phyloP scores from a whole-genome alignment of 169 alveolate species.

The Theileria annulata region DNA sequence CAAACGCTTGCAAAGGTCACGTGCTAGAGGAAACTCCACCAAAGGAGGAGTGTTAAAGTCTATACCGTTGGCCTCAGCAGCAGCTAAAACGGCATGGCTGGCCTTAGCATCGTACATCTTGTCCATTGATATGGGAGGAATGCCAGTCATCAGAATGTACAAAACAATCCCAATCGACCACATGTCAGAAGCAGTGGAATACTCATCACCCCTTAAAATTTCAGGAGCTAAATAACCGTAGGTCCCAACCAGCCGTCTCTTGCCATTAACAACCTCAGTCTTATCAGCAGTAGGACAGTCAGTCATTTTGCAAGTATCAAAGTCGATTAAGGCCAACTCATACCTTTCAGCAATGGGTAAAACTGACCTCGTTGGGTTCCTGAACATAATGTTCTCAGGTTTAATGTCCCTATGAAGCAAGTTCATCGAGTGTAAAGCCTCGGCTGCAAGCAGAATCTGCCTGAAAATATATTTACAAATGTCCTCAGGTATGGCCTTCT shows the following conservation, averaged over 20 bases:
- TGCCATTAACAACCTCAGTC: constrained; percentile 69
- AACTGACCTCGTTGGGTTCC: constrained; percentile 72
- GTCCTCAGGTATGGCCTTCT: constrained; percentile 86
- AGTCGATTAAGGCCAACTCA: constrained; percentile 78
- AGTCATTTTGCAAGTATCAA: constrained; percentile 81
- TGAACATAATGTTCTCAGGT: constrained; percentile 84
- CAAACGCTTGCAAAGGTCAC: constrained; percentile 82
- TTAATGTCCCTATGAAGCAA: constrained; percentile 83
- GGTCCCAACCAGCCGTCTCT: constrained; percentile 82
- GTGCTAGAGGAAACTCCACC: constrained; percentile 85
- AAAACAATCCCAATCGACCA: constrained; percentile 90
- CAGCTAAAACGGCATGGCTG: constrained; percentile 77
- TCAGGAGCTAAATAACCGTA: constrained; percentile 85
- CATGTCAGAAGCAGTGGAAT: constrained; percentile 84
- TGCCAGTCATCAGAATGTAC: constrained; percentile 88
- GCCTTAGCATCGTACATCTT: constrained; percentile 82
- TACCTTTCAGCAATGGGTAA: constrained; percentile 71
- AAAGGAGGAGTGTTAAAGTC: constrained; percentile 85
- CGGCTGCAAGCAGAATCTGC: constrained; percentile 83
- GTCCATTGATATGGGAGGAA: constrained; percentile 89
- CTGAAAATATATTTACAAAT: constrained; percentile 84
- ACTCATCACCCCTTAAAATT: constrained; percentile 82
- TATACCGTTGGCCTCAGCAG: constrained; percentile 80
- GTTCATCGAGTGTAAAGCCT: constrained; percentile 78
- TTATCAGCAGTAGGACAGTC: constrained; percentile 65